These are phyloP conservation scores for Curvularia sp. DNA, from an alignment of 2,329 filamentous ascomycete species.

Conservation along the genomic window DNA sequence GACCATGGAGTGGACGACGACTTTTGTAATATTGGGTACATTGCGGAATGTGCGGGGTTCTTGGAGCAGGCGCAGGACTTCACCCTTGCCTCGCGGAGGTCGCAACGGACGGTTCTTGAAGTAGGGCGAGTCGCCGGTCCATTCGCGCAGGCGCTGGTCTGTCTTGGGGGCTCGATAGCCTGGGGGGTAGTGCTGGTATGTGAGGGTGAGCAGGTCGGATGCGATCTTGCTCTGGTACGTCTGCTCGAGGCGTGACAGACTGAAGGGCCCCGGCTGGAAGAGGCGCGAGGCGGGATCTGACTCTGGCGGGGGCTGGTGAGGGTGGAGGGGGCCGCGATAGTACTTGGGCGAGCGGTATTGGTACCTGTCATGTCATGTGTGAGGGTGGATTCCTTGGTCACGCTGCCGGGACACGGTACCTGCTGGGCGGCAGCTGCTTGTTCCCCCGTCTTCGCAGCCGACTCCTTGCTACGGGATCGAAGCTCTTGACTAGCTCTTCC, in stretches of 20 bases:
- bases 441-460: conserved; percentile 52
- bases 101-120: conserved; percentile 88
- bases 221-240: conserved; percentile 88
- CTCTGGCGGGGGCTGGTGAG: conserved; percentile 84
- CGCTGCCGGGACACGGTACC: conserved; percentile 48
- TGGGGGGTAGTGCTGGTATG: conserved; percentile 84
- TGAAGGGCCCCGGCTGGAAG: conserved; percentile 91
- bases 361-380: conserved; percentile 70
- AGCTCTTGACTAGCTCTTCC: conserved; percentile 54
- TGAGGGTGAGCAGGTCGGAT: conserved; percentile 84
- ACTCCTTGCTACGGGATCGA: conserved; percentile 58
- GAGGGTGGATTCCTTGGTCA: background rate
- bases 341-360: conserved; percentile 94
- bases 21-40: conserved; percentile 78
- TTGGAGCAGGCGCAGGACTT: conserved; percentile 71
- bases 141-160: conserved; percentile 75
- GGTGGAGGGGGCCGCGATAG: conserved; percentile 91
- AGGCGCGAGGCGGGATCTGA: conserved; percentile 88
- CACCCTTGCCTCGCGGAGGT: conserved; percentile 79
- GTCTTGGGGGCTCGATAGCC: conserved; percentile 68
- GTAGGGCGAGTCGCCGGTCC: conserved; percentile 92
- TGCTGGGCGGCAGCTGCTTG: conserved; percentile 59
- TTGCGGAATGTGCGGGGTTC: conserved; percentile 77
- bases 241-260: conserved; percentile 83
- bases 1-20: conserved; percentile 82